phyloP scores from a whole-genome alignment of 345 rosid species.

The Mallotus nudiflorus region DNA sequence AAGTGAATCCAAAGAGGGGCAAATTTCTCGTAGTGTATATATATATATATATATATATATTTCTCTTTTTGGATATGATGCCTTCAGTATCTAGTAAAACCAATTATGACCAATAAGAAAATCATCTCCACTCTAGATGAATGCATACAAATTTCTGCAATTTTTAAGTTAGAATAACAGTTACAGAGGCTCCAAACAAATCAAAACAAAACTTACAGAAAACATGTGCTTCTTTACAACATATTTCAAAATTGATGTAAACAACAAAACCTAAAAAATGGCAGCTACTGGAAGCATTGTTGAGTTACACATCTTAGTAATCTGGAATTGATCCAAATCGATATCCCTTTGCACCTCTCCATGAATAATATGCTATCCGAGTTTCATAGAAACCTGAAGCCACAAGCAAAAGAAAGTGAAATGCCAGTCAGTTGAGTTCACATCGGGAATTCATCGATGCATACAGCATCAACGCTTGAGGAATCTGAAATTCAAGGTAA shows the following conservation, averaged over 20 bases:
- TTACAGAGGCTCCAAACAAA: neutral
- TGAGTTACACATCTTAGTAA: conserved; percentile 37
- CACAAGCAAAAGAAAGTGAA: neutral
- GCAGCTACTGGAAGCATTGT: neutral
- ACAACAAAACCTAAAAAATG: neutral
- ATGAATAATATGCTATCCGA: conserved; percentile 83
- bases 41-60: too few relatives aligned
- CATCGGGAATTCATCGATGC: too few relatives aligned
- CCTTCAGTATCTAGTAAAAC: too few relatives aligned
- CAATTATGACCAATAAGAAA: neutral
- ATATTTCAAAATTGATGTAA: neutral
- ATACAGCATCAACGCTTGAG: neutral
- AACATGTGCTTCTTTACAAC: neutral
- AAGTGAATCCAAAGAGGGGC: too few relatives aligned
- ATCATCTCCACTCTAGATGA: neutral
- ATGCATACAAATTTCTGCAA: neutral
- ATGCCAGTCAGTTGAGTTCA: neutral
- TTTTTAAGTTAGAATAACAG: neutral
- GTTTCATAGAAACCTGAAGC: conserved; percentile 84
- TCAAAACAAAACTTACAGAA: too few relatives aligned
- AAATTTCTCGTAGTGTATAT: too few relatives aligned
- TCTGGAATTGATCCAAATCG: conserved; percentile 80
- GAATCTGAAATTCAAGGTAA: neutral
- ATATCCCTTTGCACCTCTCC: conserved; percentile 84
- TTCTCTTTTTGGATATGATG: too few relatives aligned